These are phyloP conservation scores for Trametes coccinea DNA, from an alignment of 768 basidiomycete species.

Conservation along the genomic window DNA sequence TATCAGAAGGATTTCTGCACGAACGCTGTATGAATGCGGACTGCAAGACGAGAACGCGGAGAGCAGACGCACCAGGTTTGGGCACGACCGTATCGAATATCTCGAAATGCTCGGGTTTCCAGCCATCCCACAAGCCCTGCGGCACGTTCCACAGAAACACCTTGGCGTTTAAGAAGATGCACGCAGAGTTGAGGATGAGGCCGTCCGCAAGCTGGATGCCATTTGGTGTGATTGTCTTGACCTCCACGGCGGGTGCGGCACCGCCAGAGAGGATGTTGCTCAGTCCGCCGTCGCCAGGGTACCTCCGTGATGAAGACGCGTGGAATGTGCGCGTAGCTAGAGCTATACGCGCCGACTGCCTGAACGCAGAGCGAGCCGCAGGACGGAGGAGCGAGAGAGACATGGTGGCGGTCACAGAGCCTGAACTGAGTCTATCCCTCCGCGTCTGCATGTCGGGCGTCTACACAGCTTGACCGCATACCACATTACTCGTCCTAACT, in stretches of 20 bases:
- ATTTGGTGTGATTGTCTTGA: slow-evolving; percentile 58
- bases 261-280: slow-evolving; percentile 77
- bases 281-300: slow-evolving; percentile 32
- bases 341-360: not conserved
- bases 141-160: slow-evolving; percentile 92
- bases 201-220: slow-evolving; percentile 81
- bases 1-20: slow-evolving; percentile 81
- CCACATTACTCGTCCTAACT: not conserved
- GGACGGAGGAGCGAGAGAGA: slow-evolving; percentile 13
- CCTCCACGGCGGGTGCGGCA: slow-evolving; percentile 68
- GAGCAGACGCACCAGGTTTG: slow-evolving; percentile 67
- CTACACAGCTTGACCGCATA: slow-evolving; percentile 13
- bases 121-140: slow-evolving; percentile 59
- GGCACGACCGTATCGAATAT: slow-evolving; percentile 83
- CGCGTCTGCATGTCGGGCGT: slow-evolving; percentile 1
- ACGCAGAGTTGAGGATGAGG: slow-evolving; percentile 71
- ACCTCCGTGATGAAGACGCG: not conserved
- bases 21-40: not conserved
- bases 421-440: too few species aligned
- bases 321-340: slow-evolving; percentile 1
- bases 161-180: slow-evolving; percentile 82
- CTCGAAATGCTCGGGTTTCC: slow-evolving; percentile 73
- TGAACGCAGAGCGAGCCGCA: slow-evolving; percentile 8
- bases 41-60: not conserved
- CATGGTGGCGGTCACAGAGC: slow-evolving; percentile 7